These are phyloP conservation scores for Trichosporon sp. DNA, from an alignment of 1,284 basidiomycete genomes.

Conservation along the genomic window DNA sequence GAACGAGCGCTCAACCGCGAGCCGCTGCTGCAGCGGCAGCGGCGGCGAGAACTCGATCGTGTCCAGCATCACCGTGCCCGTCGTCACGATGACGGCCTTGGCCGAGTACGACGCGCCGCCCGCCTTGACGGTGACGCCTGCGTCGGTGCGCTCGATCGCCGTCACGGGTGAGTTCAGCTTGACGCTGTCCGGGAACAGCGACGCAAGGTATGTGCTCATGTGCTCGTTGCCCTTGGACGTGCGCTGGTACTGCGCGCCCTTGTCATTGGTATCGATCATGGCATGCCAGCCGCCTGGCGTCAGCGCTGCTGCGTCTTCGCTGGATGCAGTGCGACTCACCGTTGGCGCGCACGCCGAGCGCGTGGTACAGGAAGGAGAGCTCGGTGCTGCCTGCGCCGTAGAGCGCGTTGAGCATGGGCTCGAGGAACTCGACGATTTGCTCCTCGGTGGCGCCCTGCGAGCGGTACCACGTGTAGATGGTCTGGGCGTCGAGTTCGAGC, in stretches of 20 bases:
- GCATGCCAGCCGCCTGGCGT: slow-evolving; percentile 6
- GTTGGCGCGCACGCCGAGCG: not conserved
- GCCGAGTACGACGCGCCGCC: not conserved
- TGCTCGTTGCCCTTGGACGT: slow-evolving; percentile 16
- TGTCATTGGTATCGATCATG: not conserved
- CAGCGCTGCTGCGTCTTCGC: not conserved
- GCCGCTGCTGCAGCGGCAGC: slow-evolving; percentile 6
- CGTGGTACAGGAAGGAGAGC: slow-evolving; percentile 6
- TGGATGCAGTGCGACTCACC: not conserved
- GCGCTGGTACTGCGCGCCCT: slow-evolving; percentile 19
- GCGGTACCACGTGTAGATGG: slow-evolving; percentile 6
- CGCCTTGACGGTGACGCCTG: not conserved
- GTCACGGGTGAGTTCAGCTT: slow-evolving; percentile 3
- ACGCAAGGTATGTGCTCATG: slow-evolving; percentile 13
- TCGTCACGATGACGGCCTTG: slow-evolving; percentile 1
- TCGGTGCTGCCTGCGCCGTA: slow-evolving; percentile 7
- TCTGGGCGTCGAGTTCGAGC: slow-evolving; percentile 9
- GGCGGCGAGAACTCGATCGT: slow-evolving; percentile 11
- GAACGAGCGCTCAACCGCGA: slow-evolving; percentile 11
- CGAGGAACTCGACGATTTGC: not conserved
- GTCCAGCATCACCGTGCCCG: not conserved
- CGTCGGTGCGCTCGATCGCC: not conserved
- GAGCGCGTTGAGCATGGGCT: not conserved
- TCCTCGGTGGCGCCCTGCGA: not conserved
- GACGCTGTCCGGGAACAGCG: slow-evolving; percentile 10